Evolutionary conservation across 2,329 filamentous ascomycete genomes (phyloP).

Genomic region (Polychaeton citri): DNA sequence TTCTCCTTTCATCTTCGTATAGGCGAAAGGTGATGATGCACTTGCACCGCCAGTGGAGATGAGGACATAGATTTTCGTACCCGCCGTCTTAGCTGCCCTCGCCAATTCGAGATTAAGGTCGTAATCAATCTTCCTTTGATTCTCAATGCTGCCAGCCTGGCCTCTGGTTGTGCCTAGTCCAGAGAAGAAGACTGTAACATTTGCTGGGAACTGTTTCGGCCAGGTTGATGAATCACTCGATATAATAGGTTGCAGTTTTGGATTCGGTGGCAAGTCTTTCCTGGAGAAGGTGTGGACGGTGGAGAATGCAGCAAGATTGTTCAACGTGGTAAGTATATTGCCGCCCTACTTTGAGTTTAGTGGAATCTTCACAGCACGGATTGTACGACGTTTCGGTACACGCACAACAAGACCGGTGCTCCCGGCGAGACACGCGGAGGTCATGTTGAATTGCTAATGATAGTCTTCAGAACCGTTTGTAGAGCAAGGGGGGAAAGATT

Average conservation of each 20-base stretch:
- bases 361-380: too few species aligned
- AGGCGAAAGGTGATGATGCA: conserved; percentile 41
- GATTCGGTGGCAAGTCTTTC: conserved; percentile 42
- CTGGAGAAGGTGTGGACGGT: conserved; percentile 53
- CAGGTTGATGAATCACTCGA: conserved; percentile 58
- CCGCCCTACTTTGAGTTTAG: conserved; percentile 41
- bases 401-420: conserved; percentile 49
- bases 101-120: conserved; percentile 74
- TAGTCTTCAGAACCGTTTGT: too few species aligned
- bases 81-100: conserved; percentile 57
- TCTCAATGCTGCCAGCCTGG: conserved; percentile 59
- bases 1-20: conserved; percentile 68
- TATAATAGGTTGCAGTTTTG: conserved; percentile 54
- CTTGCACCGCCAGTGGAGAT: conserved; percentile 48
- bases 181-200: conserved; percentile 57
- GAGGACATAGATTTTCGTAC: conserved; percentile 63
- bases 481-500: too few species aligned
- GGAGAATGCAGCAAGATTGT: conserved; percentile 40
- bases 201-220: conserved; percentile 46
- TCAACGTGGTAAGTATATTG: conserved; percentile 54
- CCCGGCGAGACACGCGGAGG: conserved; percentile 44
- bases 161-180: conserved; percentile 68
- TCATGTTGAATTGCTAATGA: too few species aligned
- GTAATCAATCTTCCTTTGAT: conserved; percentile 79
- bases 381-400: too few species aligned